phyloP scores from a whole-genome alignment of 148 eudicot species.

The Rhododendron molle region DNA sequence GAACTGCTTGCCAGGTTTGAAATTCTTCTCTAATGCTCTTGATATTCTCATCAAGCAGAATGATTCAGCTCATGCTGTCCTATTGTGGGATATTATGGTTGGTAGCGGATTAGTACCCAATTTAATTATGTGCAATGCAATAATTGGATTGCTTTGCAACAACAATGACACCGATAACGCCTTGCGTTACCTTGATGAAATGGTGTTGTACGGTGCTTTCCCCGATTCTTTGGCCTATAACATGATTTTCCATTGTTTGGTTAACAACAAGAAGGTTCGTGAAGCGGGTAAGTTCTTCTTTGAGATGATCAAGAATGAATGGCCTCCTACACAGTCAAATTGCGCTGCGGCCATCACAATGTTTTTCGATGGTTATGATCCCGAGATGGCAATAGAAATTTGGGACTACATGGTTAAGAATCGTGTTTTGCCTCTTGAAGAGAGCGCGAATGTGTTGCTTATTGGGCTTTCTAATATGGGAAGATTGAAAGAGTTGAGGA shows the following conservation, averaged over 20 bases:
- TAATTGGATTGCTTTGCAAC: slow-evolving; percentile 68
- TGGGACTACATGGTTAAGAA: slow-evolving; percentile 65
- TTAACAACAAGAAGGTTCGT: slow-evolving; percentile 56
- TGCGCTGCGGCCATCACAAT: slow-evolving; percentile 55
- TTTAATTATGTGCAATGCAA: slow-evolving; percentile 57
- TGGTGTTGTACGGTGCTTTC: slow-evolving; percentile 72
- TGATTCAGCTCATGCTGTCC: slow-evolving; percentile 52
- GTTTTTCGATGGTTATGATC: slow-evolving; percentile 73
- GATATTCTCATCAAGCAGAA: slow-evolving; percentile 62
- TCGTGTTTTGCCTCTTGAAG: slow-evolving; percentile 41
- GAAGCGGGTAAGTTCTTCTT: slow-evolving; percentile 61
- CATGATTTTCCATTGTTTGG: slow-evolving; percentile 68
- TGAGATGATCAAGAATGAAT: slow-evolving; percentile 84
- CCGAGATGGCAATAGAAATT: slow-evolving; percentile 64
- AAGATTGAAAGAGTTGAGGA: slow-evolving; percentile 53
- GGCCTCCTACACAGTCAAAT: slow-evolving; percentile 51
- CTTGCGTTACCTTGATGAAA: slow-evolving; percentile 64
- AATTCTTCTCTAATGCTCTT: slow-evolving; percentile 69
- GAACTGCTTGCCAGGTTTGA: slow-evolving; percentile 76
- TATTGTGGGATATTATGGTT: slow-evolving; percentile 77
- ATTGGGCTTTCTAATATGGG: slow-evolving; percentile 49
- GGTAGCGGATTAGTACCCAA: slow-evolving; percentile 55
- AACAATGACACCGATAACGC: slow-evolving; percentile 59
- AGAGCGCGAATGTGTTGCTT: slow-evolving; percentile 64
- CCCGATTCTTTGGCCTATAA: slow-evolving; percentile 68